A percentile compares a stretch with the other conserved stretches of the same genome.
phyloP scores from a whole-genome alignment of 257 asterid species.

The Coffea eugenioides region DNA sequence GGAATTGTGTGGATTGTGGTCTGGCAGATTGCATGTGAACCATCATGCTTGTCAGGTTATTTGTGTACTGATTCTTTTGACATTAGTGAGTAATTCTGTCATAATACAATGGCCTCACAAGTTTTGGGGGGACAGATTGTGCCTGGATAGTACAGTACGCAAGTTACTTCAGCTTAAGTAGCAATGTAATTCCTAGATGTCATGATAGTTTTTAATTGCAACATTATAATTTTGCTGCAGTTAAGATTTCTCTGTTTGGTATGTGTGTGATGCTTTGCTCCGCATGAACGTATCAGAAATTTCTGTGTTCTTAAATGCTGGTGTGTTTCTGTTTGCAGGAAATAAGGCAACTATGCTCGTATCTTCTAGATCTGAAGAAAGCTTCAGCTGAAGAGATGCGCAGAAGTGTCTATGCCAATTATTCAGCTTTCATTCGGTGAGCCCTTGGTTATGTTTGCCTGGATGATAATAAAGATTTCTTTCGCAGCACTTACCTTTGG shows the following conservation, averaged over 20 bases:
- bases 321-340: slow-evolving; percentile 51
- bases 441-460: slow-evolving; percentile 24
- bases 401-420: slow-evolving; percentile 93
- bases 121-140: neutral
- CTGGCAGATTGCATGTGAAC: neutral
- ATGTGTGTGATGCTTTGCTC: neutral
- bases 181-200: neutral
- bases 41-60: neutral
- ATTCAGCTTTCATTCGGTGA: slow-evolving; percentile 95
- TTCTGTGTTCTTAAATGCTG: slow-evolving; percentile 7
- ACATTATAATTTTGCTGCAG: neutral
- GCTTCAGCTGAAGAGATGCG: slow-evolving; percentile 99
- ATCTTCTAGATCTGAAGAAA: slow-evolving; percentile 89
- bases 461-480: slow-evolving; percentile 4
- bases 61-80: neutral
- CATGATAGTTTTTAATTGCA: slow-evolving; percentile 11
- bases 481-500: slow-evolving; percentile 1
- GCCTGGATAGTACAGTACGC: neutral
- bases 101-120: neutral
- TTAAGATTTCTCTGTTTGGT: neutral
- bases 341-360: slow-evolving; percentile 87
- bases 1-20: neutral
- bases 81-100: neutral
- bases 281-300: neutral
- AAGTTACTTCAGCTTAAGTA: neutral